phyloP scores from a whole-genome alignment of 257 asterid species.

The Rubia yunnanensis region DNA sequence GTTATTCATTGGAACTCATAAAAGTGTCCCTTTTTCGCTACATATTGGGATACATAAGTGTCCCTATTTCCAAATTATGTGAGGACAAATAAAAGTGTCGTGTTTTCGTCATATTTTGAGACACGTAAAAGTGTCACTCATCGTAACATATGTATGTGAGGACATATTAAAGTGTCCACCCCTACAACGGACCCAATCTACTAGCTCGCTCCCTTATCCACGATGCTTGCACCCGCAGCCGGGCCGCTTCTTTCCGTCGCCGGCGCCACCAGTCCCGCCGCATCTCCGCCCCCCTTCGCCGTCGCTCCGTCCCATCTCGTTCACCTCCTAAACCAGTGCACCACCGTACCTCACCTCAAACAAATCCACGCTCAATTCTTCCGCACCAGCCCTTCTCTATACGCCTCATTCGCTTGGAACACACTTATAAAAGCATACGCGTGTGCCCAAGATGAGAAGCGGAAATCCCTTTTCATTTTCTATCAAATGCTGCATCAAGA shows the following conservation, averaged over 20 bases:
- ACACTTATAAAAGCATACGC: slow-evolving; percentile 62
- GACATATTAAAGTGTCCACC: no score
- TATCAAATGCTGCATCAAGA: slow-evolving; percentile 28
- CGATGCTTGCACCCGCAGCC: slow-evolving; percentile 25
- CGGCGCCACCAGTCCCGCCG: slow-evolving; percentile 17
- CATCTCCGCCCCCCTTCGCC: background rate
- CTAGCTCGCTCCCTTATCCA: background rate
- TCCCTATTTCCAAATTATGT: no score
- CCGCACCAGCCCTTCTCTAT: slow-evolving; percentile 31
- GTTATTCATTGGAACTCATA: no score
- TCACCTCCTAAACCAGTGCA: slow-evolving; percentile 38
- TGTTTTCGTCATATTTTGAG: no score
- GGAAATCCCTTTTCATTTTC: slow-evolving; percentile 35
- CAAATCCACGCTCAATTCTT: slow-evolving; percentile 59
- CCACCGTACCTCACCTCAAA: slow-evolving; percentile 49
- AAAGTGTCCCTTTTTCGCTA: no score
- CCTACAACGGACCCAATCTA: background rate
- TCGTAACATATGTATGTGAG: no score
- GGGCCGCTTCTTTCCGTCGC: slow-evolving; percentile 5
- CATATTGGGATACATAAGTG: no score
- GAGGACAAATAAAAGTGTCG: no score
- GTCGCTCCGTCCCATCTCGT: slow-evolving; percentile 32
- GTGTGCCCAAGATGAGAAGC: slow-evolving; percentile 36
- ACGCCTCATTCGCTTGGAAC: slow-evolving; percentile 48
- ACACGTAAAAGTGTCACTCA: no score